Evolutionary conservation across 2,329 filamentous ascomycete species (phyloP).

Genomic region (Ophiostoma piceae): DNA sequence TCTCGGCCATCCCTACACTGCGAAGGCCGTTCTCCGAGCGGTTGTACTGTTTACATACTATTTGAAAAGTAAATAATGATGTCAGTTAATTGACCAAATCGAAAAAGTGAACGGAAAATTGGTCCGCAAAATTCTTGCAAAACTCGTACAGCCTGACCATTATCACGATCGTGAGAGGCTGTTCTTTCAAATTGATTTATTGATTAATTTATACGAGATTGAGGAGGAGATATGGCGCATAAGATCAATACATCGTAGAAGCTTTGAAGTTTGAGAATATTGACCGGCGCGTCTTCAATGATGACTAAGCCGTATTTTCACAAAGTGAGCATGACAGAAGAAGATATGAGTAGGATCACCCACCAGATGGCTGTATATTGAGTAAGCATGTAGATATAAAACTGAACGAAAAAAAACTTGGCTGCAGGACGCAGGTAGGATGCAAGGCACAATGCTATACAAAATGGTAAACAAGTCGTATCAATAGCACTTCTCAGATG

Average conservation of each 20-base stretch:
- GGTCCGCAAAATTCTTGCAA: not conserved
- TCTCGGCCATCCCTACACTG: not conserved
- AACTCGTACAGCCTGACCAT: not conserved
- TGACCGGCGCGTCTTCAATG: too few species aligned
- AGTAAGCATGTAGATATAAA: not conserved
- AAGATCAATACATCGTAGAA: too few species aligned
- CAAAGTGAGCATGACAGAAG: too few species aligned
- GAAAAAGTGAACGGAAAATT: not conserved
- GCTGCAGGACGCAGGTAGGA: not conserved
- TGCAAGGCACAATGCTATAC: not conserved
- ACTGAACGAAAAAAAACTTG: not conserved
- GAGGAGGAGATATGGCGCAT: too few species aligned
- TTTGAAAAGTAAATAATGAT: not conserved
- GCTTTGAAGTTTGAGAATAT: too few species aligned
- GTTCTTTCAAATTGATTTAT: not conserved
- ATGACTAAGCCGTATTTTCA: not conserved
- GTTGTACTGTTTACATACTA: not conserved
- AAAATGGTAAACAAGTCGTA: not conserved
- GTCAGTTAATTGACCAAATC: not conserved
- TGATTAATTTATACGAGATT: not conserved
- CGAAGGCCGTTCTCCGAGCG: not conserved
- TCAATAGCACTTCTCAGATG: not conserved
- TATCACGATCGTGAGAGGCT: not conserved
- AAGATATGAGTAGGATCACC: not conserved
- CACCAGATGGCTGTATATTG: not conserved